Percentiles rank a stretch among this genome's conserved stretches.
These are phyloP conservation scores for Populus ilicifolia DNA, from an alignment of 345 rosid genomes.

Conservation along the genomic window DNA sequence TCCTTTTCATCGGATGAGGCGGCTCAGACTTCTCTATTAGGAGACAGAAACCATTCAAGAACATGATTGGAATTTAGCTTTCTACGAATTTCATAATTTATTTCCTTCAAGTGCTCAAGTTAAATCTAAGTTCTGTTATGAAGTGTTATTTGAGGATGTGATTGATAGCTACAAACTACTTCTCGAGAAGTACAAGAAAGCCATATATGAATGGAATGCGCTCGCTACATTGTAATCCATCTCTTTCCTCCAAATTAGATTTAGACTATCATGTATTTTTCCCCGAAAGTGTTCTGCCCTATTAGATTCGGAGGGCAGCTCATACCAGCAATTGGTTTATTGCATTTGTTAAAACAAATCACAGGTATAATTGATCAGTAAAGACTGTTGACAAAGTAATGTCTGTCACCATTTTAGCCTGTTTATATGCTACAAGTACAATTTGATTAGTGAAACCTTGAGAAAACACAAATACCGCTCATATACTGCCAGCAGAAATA, in stretches of 20 bases:
- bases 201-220: conserved; percentile 54
- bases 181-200: conserved; percentile 41
- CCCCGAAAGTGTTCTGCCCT: not conserved
- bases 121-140: conserved; percentile 41
- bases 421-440: not conserved
- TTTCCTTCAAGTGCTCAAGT: conserved; percentile 17
- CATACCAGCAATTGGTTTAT: not conserved
- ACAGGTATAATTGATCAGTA: not conserved
- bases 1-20: conserved; percentile 35
- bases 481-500: not conserved
- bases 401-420: not conserved
- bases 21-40: conserved; percentile 38
- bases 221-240: conserved; percentile 35
- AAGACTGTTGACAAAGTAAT: not conserved
- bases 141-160: conserved; percentile 37
- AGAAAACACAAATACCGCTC: not conserved
- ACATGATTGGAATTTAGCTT: conserved; percentile 9
- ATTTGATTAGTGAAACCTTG: not conserved
- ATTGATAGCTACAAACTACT: conserved; percentile 27
- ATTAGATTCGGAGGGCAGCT: not conserved
- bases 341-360: not conserved
- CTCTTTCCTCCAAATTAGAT: not conserved
- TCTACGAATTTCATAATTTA: conserved; percentile 17
- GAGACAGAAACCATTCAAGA: conserved; percentile 19
- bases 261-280: not conserved